Evolutionary conservation across 2,329 filamentous ascomycete genomes (phyloP), one percentile per base, ranked within the genome.

Genomic region (Thelonectria blattea): DNA sequence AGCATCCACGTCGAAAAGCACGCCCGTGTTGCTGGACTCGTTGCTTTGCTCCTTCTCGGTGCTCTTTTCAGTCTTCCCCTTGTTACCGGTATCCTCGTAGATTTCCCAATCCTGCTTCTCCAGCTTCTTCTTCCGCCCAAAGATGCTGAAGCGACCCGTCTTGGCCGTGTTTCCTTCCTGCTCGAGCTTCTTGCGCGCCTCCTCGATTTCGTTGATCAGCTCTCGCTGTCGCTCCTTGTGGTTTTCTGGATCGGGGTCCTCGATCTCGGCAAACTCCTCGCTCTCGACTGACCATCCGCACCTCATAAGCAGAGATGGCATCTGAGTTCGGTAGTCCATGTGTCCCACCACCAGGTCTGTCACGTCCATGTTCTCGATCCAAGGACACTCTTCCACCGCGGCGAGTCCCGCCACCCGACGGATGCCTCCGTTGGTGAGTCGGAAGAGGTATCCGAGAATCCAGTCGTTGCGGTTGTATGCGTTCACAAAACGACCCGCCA

Each of bases 391-490:
- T 46, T 94, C 86, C 3, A 98, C 84, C 1, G 90, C 83, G 1
- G 87, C 91, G 43, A 99, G 84, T 12, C 95, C 95, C 5, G 93
- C 93, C 1, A 99, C 86, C 18, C 89, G 88, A 75, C 93, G 90
- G 71, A 98, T 94, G 45, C 95, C 95, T 66, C 95, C 95, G 67
- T 90, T 91, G 3, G 95, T 99, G 43, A 97, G 86, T 14, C 95
- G 91, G 83, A 99, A 99, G 1, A 99, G 86, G 73, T 99, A 99
- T 62, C 90, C 93, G 51, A 99, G 78, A 71, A 99, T 98, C 95
- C 95, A 99, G 78, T 99, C 95, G 73, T 95, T 97, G 49, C 85
- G 90, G 68, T 95, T 91, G 78, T 93, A 99, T 15, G 92, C 95
- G 72, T 97, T 99, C 65, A 99, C 88, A 68, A 98, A 97, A 43